Evolutionary conservation across 1,284 basidiomycete genomes (phyloP), one percentile per base, ranked within the genome.

Genomic region (Tylopilus sp.): DNA sequence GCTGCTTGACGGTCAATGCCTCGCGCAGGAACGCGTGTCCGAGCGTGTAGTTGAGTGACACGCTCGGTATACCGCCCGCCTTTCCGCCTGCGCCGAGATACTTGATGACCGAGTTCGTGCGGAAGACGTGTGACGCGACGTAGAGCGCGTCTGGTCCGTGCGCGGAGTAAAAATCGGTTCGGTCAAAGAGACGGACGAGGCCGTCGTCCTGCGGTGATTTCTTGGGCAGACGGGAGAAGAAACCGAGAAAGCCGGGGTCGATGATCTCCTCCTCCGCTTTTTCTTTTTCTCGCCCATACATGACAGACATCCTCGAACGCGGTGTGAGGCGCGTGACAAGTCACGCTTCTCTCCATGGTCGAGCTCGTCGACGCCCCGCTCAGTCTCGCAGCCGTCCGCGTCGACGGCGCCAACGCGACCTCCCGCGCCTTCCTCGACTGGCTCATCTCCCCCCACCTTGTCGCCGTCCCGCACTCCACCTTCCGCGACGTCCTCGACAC

Each of bases 71-170:
- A 1, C 84, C 83, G 1, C 69, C 68, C 1, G 71, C 63, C 57
- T 74, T 76, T 12, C 79, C 80, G 2, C 81, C 81, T 0, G 67
- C 59, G 9, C 90, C 91, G 37, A 92, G 79, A 61, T 88, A 85
- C 68, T 92, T 90, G 69, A 96, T 74, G 48, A 94, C 89, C 0
- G 88, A 84, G 60, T 90, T 86, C 1, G 92, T 95, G 52, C 82
- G 86, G 67, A 85, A 96, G 49, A 96, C 86, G 59, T 91, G 77
- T 30, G 86, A 78, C 4, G 95, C 95, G 55, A 97, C 84, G 60
- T 86, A 92, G 34, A 84, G 72, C 1, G 96, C 97, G 66, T 98
- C 96, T 5, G 84, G 71, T 0, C 93, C 95, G 62, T 98, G 93
- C 0, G 85, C 87, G 12, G 86, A 85, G 71, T 92, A 98, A 71